Conservation (phyloP, 2,329 filamentous ascomycete species). For the Pseudogymnoascus sp. region DNA sequence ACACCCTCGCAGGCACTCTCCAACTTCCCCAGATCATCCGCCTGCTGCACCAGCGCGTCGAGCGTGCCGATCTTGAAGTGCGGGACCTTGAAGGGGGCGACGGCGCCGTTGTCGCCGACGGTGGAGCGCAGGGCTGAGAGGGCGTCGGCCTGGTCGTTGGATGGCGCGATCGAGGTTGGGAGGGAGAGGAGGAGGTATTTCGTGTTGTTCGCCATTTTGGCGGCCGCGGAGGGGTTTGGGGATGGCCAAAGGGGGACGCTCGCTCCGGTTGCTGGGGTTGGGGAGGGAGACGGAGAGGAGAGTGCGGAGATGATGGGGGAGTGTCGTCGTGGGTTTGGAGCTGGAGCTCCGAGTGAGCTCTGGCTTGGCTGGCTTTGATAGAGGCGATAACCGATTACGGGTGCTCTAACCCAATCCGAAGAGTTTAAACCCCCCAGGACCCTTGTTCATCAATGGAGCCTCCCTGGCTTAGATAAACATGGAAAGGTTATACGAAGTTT, state of each 20-base stretch:
- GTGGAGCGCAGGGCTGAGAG: slow-evolving; percentile 66
- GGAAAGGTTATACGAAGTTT: not conserved
- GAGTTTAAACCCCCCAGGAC: not conserved
- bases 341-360: slow-evolving; percentile 5
- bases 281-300: not conserved
- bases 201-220: slow-evolving; percentile 14
- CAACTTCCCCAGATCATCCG: slow-evolving; percentile 88
- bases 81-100: slow-evolving; percentile 72
- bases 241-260: not conserved
- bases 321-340: not conserved
- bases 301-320: not conserved
- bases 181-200: slow-evolving; percentile 88
- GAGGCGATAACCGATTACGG: slow-evolving; percentile 7
- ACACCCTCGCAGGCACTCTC: slow-evolving; percentile 72
- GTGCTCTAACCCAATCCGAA: slow-evolving; percentile 4
- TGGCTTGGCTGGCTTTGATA: slow-evolving; percentile 3
- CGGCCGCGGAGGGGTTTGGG: not conserved
- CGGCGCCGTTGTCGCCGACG: slow-evolving; percentile 68
- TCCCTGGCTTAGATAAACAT: not conserved
- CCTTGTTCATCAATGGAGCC: not conserved
- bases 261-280: not conserved
- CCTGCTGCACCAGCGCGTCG: slow-evolving; percentile 90
- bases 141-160: slow-evolving; percentile 72
- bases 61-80: slow-evolving; percentile 97
- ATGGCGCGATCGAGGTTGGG: slow-evolving; percentile 77